Evolutionary conservation across 2,329 filamentous ascomycete genomes (phyloP).

Genomic region (Fragosphaeria purpurea): DNA sequence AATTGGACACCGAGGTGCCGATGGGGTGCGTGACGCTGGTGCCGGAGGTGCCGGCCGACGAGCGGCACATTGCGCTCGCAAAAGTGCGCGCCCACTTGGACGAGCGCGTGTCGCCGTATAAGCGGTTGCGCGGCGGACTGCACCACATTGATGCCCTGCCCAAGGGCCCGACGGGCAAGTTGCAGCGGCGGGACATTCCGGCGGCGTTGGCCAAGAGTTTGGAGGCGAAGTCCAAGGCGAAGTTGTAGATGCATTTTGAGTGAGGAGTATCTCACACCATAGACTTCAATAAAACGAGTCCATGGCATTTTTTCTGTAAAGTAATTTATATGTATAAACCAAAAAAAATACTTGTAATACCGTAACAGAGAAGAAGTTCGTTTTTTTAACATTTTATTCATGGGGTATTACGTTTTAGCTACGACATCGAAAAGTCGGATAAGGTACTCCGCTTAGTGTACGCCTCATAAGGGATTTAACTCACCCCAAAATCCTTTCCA

Average conservation of each 20-base stretch:
- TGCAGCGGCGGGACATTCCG: conserved; percentile 16
- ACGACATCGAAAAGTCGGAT: too few species aligned
- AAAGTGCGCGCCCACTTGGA: conserved; percentile 42
- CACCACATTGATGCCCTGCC: conserved; percentile 57
- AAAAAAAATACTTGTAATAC: too few species aligned
- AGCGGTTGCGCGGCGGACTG: conserved; percentile 43
- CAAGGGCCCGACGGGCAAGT: conserved; percentile 44
- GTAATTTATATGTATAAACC: too few species aligned
- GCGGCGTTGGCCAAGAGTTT: neutral
- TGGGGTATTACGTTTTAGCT: too few species aligned
- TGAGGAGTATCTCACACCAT: neutral
- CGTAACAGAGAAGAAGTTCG: too few species aligned
- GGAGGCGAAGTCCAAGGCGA: neutral
- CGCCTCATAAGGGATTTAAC: too few species aligned
- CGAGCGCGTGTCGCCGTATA: conserved; percentile 39
- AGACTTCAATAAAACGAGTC: too few species aligned
- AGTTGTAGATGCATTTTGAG: neutral
- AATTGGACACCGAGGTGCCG: conserved; percentile 46
- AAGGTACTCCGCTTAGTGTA: too few species aligned
- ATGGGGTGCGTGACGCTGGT: conserved; percentile 55
- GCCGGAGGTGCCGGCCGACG: conserved; percentile 20
- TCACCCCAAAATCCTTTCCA: too few species aligned
- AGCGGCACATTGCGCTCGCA: conserved; percentile 33
- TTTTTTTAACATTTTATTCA: too few species aligned
- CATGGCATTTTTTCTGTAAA: too few species aligned